Base-by-base conservation (phyloP, 495 filamentous ascomycete genomes). In the Aspergillus conjunctus region DNA sequence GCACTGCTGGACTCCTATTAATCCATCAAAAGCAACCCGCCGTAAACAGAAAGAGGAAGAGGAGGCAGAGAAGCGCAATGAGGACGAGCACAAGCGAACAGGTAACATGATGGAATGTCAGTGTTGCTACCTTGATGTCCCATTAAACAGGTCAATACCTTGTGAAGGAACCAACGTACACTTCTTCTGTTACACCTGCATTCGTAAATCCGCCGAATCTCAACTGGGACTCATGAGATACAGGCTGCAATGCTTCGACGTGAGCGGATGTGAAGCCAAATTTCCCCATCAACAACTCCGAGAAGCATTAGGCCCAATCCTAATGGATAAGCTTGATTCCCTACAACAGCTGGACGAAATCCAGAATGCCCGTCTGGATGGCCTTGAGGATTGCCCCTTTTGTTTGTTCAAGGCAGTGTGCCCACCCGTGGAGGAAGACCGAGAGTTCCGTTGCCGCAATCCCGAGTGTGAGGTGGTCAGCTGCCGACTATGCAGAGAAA, bases 371-470 rank as follows among this genome's bases (percentile, higher is more conserved):
- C 81, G 82, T 12, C 81, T 91, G 49, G 83, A 89, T 31, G 82
- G 83, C 44, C 82, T 91, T 43, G 86, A 79, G 56, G 81, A 73
- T 7, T 96, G 92, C 62, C 91, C 92, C 1, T 93, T 93, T 70
- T 96, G 92, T 71, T 85, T 88, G 26, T 95, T 84, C 73, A 90
- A 88, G 41, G 90, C 85, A 11, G 87, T 91, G 26, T 88, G 83
- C 61, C 78, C 77, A 15, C 87, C 92, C 0, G 71, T 86, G 10
- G 85, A 89, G n/a, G 75, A 82, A 11, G 83, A 94, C 73, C 85
- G 80, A 56, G 89, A 93, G 65, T 95, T 96, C 56, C 76, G 79
- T 6, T 96, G 92, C 69, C 71, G 80, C 15, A 88, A 86, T 53
- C 79, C 83, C 0, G 79, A 82, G 6, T 96, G 92, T 65, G 77